A percentile compares a stretch with the other conserved stretches of the same genome.
These are phyloP conservation scores for Keithomyces neogunnii DNA, from an alignment of 2,329 filamentous ascomycete species.

Conservation along the genomic window DNA sequence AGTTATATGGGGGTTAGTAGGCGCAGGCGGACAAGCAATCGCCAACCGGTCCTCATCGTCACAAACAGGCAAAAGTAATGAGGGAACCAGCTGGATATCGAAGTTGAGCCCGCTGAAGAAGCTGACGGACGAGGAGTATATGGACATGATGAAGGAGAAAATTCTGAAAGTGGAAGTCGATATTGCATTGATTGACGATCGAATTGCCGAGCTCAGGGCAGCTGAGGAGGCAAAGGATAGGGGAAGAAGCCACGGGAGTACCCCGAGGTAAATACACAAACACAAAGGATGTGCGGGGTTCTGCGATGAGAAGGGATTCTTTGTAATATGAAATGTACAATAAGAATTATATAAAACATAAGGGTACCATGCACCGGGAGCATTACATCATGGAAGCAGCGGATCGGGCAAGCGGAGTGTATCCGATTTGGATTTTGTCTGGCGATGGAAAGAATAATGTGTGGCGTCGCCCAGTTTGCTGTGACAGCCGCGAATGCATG, in stretches of 20 bases:
- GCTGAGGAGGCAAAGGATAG: slow-evolving; percentile 1
- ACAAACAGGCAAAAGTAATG: slow-evolving; percentile 19
- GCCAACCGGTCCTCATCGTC: slow-evolving; percentile 22
- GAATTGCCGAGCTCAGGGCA: slow-evolving; percentile 41
- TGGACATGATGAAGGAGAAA: slow-evolving; percentile 61
- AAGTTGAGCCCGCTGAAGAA: slow-evolving; percentile 65
- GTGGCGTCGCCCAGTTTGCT: no score
- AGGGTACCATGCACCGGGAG: no score
- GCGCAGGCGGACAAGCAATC: slow-evolving; percentile 30
- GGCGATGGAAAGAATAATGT: no score
- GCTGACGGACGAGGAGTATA: slow-evolving; percentile 66
- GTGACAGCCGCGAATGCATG: no score
- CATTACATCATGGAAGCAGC: no score
- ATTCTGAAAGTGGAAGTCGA: slow-evolving; percentile 64
- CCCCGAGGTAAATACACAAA: background rate
- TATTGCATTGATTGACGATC: slow-evolving; percentile 70
- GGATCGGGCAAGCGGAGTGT: no score
- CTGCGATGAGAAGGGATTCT: background rate
- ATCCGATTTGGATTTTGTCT: no score
- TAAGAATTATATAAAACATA: no score
- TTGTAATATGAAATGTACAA: no score
- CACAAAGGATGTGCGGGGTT: background rate
- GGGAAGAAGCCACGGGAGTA: background rate
- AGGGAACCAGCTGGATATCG: slow-evolving; percentile 37
- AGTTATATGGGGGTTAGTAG: slow-evolving; percentile 36